Evolutionary conservation across 202 grass and related monocot genomes (phyloP).

Genomic region (Bolboschoenoplectus hybrid): DNA sequence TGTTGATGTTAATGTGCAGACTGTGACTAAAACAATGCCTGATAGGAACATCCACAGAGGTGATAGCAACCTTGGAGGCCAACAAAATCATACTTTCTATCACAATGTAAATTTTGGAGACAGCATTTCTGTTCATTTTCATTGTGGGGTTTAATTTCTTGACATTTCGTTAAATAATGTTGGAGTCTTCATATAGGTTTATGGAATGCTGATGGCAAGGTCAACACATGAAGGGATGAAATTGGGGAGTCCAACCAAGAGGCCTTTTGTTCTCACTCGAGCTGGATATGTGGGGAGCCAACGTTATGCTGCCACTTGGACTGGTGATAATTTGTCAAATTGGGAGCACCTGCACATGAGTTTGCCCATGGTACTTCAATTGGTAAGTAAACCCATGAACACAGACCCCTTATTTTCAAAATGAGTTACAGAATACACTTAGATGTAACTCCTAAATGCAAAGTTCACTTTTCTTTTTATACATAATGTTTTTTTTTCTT

Average conservation of each 20-base stretch:
- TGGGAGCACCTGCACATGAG: constrained; percentile 99
- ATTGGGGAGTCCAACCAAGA: constrained; percentile 60
- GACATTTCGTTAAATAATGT: neutral
- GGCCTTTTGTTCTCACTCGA: constrained; percentile 95
- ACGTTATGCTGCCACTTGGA: constrained; percentile 97
- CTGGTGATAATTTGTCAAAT: constrained; percentile 91
- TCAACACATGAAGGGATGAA: constrained; percentile 90
- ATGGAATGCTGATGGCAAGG: constrained; percentile 96
- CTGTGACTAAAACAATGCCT: constrained; percentile 94
- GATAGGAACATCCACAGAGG: constrained; percentile 85
- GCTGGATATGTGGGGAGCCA: constrained; percentile 96
- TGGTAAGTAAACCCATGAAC: constrained; percentile 54
- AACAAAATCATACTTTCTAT: constrained; percentile 67
- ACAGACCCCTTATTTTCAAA: neutral
- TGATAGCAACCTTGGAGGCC: constrained; percentile 75
- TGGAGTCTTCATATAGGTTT: constrained; percentile 55
- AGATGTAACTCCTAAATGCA: neutral
- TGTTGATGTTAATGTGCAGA: constrained; percentile 50
- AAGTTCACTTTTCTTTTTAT: neutral
- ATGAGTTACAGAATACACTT: neutral
- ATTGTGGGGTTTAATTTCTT: neutral
- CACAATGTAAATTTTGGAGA: constrained; percentile 10
- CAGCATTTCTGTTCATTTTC: constrained; percentile 3
- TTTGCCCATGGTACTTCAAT: constrained; percentile 93
- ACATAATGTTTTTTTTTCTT: neutral